Evolutionary conservation across 306 rosid species (phyloP).

Genomic region (Prosopis cineraria): DNA sequence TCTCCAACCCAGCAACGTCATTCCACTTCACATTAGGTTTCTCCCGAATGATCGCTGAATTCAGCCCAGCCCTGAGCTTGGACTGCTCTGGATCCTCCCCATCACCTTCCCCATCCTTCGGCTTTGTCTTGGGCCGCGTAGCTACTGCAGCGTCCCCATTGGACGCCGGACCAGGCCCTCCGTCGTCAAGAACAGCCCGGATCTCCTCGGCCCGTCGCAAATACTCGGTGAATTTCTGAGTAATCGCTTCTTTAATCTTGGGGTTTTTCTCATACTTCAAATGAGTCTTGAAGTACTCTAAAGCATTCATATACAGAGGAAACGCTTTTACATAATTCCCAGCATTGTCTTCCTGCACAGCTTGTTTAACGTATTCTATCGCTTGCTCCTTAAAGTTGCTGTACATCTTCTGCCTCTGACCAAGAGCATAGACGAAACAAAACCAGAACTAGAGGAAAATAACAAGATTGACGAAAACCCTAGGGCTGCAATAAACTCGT

Average conservation of each 20-base stretch:
- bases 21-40: slow-evolving; percentile 95
- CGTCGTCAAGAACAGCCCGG: slow-evolving; percentile 77
- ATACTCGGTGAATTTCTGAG: slow-evolving; percentile 94
- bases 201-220: slow-evolving; percentile 99
- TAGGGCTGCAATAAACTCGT: slow-evolving; percentile 36
- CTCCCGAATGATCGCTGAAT: slow-evolving; percentile 89
- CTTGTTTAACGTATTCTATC: slow-evolving; percentile 95
- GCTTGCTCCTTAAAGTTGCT: slow-evolving; percentile 99
- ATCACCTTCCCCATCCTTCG: slow-evolving; percentile 78
- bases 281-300: slow-evolving; percentile 92
- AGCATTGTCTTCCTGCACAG: slow-evolving; percentile 87
- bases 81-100: slow-evolving; percentile 94
- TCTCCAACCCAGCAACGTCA: slow-evolving; percentile 93
- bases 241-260: slow-evolving; percentile 89
- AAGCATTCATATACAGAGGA: slow-evolving; percentile 91
- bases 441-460: not conserved
- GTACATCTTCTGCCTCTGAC: slow-evolving; percentile 58
- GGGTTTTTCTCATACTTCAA: slow-evolving; percentile 97
- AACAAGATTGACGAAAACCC: slow-evolving; percentile 28
- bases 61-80: slow-evolving; percentile 83
- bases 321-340: slow-evolving; percentile 97
- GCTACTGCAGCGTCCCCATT: slow-evolving; percentile 94
- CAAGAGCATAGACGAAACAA: slow-evolving; percentile 35
- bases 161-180: slow-evolving; percentile 88
- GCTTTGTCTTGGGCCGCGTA: slow-evolving; percentile 84